phyloP scores from a whole-genome alignment of 306 rosid species.

The Prunus dulcis region DNA sequence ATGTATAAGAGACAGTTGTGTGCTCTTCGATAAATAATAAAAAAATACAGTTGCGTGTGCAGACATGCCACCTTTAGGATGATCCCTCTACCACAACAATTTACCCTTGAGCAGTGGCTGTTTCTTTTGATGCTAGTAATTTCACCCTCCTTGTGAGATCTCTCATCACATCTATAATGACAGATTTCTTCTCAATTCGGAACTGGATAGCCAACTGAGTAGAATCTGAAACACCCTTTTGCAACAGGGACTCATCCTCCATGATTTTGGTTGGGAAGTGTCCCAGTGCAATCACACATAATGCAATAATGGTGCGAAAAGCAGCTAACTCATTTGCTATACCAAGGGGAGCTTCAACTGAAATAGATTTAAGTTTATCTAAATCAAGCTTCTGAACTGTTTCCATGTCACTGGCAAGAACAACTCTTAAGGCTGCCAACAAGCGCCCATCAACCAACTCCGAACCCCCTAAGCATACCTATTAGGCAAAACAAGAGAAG shows the following conservation, averaged over 20 bases:
- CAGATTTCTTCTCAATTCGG: constrained; percentile 80
- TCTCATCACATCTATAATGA: constrained; percentile 70
- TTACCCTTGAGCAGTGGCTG: constrained; percentile 41
- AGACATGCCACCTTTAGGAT: not conserved
- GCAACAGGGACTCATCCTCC: constrained; percentile 76
- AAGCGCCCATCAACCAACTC: constrained; percentile 79
- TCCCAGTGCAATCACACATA: constrained; percentile 81
- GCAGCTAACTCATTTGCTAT: constrained; percentile 65
- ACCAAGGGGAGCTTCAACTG: constrained; percentile 84
- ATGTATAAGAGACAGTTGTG: not conserved
- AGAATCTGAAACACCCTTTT: constrained; percentile 52
- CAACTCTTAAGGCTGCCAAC: constrained; percentile 77
- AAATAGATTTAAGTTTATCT: constrained; percentile 53
- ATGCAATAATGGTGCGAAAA: constrained; percentile 64
- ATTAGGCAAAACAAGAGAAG: constrained; percentile 9
- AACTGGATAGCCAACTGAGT: constrained; percentile 68
- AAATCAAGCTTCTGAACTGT: constrained; percentile 56
- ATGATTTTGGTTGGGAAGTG: constrained; percentile 90
- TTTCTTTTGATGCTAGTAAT: constrained; percentile 55
- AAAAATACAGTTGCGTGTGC: not conserved
- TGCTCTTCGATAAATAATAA: too few relatives aligned
- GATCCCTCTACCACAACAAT: not conserved
- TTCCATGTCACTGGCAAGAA: constrained; percentile 49
- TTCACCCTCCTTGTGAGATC: constrained; percentile 75
- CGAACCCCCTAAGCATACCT: constrained; percentile 82